Base-by-base conservation (phyloP, 1,284 basidiomycete genomes). In the Termitomyces sp. region DNA sequence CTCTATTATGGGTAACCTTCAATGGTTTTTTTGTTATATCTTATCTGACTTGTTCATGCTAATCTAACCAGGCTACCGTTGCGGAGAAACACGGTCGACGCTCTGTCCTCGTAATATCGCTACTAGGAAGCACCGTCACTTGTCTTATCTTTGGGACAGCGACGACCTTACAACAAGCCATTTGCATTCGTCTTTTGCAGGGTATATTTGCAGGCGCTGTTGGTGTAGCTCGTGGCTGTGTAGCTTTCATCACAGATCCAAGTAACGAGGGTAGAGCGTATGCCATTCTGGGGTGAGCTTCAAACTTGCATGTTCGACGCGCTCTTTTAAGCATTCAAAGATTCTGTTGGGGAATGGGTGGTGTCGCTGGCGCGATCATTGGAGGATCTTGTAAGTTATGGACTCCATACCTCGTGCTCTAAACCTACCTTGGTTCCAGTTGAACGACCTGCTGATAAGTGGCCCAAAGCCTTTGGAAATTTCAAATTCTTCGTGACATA, bases 261-360 rank as follows among this genome's bases (percentile, higher is more conserved):
- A 91, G 84, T 51, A 97, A 97, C 68, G 94, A 97, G 69, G 91
- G 91, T 33, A 81, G 93, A 59, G 95, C 95, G 13, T 97, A 97
- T 66, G 93, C 93, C 44, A 91, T 95, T 59, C 78, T 97, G 49
- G 94, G 93, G 86, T 87, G 63, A 62, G 69, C 24, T 41, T 30
- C 38, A 33, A 26, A 21, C 35, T 37, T 19, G 28, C 38, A 56
- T 46, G 52, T 35, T 21, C 52, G 33, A 34, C 46, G 54, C 30
- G 30, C 44, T n/a, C 40, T 37, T 39, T 26, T 38, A 43, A 60
- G 47, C 42, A 45, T 38, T 41, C 34, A 10, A 53, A 83, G 81
- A 11, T 97, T 97, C 70, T 93, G 87, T 59, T 97, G 95, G 95
- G 95, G 94, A 57, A 84, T 97, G 64, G 95, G 95, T 58, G 94